These are phyloP conservation scores for Trichomonascaceae sp. DNA, from an alignment of 1,139 yeast species.

Conservation along the genomic window DNA sequence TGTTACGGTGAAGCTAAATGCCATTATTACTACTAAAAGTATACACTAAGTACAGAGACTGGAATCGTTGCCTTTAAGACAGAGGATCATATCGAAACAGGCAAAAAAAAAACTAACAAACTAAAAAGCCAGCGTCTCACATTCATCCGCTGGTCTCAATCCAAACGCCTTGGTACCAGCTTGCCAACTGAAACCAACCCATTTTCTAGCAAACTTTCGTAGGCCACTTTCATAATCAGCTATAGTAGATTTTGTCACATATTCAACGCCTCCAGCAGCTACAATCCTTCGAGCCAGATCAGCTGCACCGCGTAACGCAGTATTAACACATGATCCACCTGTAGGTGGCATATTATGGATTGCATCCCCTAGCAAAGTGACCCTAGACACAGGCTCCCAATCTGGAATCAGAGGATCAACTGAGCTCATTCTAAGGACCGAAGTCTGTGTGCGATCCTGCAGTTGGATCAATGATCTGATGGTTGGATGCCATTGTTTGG, in stretches of 20 bases:
- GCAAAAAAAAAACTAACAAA: no score
- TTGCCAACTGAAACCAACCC: neutral
- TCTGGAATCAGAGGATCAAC: conserved; percentile 4
- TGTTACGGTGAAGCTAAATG: no score
- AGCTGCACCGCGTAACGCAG: neutral
- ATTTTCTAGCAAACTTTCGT: neutral
- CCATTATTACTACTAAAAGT: no score
- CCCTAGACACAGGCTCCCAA: conserved; percentile 7
- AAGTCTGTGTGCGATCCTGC: conserved; percentile 4
- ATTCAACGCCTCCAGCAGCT: neutral
- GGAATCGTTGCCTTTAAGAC: no score
- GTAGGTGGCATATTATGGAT: conserved; percentile 6
- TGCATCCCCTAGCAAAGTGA: conserved; percentile 3
- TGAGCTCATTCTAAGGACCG: neutral
- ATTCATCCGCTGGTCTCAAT: neutral
- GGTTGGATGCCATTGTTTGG: conserved; percentile 1
- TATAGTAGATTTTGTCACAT: neutral
- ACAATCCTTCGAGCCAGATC: neutral
- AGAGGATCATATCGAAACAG: neutral
- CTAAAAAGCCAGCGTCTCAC: neutral
- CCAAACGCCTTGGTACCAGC: conserved; percentile 1
- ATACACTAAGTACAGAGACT: no score
- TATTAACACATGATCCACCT: conserved; percentile 1
- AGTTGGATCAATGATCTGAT: neutral
- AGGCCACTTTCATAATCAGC: neutral